Percentiles rank a stretch among this genome's conserved stretches.
phyloP scores from a whole-genome alignment of 345 rosid genomes.

The Barbarea vulgaris region DNA sequence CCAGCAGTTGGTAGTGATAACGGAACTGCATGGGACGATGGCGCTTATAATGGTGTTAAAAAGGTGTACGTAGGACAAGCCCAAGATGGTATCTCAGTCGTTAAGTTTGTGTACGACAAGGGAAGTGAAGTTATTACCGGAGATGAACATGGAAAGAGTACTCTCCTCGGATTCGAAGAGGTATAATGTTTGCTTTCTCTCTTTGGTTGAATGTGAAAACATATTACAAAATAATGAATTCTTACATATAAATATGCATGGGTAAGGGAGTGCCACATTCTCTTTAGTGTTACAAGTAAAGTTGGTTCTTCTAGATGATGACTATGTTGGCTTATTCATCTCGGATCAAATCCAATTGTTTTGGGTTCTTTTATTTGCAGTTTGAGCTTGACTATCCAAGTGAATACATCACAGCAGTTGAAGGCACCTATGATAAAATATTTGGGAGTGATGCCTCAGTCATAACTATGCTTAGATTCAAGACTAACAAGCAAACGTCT shows the following conservation, averaged over 20 bases:
- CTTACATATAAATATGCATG: neutral
- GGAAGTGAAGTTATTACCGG: neutral
- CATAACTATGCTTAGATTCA: slow-evolving; percentile 33
- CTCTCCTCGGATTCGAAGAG: slow-evolving; percentile 32
- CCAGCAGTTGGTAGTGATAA: slow-evolving; percentile 7
- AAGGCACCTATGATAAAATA: slow-evolving; percentile 9
- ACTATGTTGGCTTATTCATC: neutral
- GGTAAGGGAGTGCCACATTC: neutral
- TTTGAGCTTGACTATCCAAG: slow-evolving; percentile 27
- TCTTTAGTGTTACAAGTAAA: neutral
- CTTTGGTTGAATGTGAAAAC: neutral
- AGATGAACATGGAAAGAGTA: slow-evolving; percentile 17
- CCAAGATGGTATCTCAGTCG: slow-evolving; percentile 6
- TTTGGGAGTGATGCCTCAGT: slow-evolving; percentile 2
- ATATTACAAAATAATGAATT: neutral
- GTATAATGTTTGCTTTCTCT: neutral
- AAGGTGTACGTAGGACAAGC: slow-evolving; percentile 27
- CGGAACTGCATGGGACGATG: slow-evolving; percentile 40
- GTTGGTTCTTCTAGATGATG: neutral
- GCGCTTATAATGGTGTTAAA: slow-evolving; percentile 21
- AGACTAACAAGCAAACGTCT: slow-evolving; percentile 31
- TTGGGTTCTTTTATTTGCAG: neutral
- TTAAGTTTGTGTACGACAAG: slow-evolving; percentile 35
- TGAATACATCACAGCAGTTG: slow-evolving; percentile 28
- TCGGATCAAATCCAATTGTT: neutral